Evolutionary conservation across 371 early-diverging fungal species (phyloP).

Genomic region (Mycotypha africana): DNA sequence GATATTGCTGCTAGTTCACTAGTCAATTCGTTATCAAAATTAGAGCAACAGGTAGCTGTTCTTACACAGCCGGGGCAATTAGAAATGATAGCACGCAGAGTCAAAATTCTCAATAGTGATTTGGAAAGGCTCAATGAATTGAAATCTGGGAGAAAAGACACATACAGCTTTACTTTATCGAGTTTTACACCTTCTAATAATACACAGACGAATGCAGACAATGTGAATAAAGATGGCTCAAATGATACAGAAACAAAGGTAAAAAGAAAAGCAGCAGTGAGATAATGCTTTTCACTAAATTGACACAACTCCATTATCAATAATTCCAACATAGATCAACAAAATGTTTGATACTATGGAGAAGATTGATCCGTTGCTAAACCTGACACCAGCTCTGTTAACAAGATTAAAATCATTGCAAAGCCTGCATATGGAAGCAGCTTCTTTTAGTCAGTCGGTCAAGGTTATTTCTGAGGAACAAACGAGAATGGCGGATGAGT

Average conservation of each 20-base stretch:
- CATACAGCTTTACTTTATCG: slow-evolving; percentile 17
- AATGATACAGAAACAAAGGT: slow-evolving; percentile 21
- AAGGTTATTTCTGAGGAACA: slow-evolving; percentile 72
- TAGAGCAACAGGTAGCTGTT: slow-evolving; percentile 76
- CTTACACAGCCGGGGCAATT: slow-evolving; percentile 77
- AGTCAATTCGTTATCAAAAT: slow-evolving; percentile 62
- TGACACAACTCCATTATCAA: not conserved
- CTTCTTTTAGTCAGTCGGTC: slow-evolving; percentile 71
- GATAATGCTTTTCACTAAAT: slow-evolving; percentile 4
- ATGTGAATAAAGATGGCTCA: slow-evolving; percentile 9
- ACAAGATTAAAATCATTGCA: slow-evolving; percentile 77
- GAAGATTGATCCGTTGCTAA: slow-evolving; percentile 73
- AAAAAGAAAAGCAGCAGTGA: too few species aligned
- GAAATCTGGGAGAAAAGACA: slow-evolving; percentile 46
- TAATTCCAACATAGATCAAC: slow-evolving; percentile 67
- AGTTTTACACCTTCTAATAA: slow-evolving; percentile 2
- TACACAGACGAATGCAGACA: slow-evolving; percentile 1
- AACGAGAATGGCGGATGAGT: slow-evolving; percentile 60
- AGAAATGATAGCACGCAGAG: slow-evolving; percentile 66
- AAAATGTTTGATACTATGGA: slow-evolving; percentile 68
- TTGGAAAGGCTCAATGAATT: slow-evolving; percentile 74
- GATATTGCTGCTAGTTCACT: slow-evolving; percentile 41
- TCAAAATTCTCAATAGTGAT: slow-evolving; percentile 66
- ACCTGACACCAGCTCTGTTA: slow-evolving; percentile 75
- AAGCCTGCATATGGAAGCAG: slow-evolving; percentile 76